Conservation (phyloP, 768 basidiomycete species). For the Crepidotus variabilis region DNA sequence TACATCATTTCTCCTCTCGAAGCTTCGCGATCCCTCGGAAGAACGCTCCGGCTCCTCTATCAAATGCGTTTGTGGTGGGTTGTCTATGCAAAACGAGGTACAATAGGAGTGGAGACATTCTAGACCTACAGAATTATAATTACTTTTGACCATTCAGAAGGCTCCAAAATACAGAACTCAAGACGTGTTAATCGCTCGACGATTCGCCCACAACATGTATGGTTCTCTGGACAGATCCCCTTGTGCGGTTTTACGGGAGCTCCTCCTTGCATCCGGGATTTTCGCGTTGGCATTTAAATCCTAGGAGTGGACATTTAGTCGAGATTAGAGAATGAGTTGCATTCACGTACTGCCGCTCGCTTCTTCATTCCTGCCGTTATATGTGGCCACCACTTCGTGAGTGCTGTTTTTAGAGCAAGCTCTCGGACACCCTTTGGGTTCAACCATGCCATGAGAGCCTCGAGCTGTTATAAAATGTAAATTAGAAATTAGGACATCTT, state of each 20-base stretch:
- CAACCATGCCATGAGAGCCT: conserved; percentile 83
- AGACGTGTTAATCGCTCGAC: conserved; percentile 54
- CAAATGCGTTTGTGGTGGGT: neutral
- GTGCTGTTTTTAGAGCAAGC: conserved; percentile 65
- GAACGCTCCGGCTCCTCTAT: neutral
- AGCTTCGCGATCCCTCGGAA: neutral
- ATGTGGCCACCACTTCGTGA: conserved; percentile 84
- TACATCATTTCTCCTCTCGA: neutral
- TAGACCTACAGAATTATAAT: conserved; percentile 4
- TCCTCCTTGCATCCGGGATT: conserved; percentile 77
- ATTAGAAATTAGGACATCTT: conserved; percentile 7
- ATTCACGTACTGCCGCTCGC: conserved; percentile 61
- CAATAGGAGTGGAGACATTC: neutral
- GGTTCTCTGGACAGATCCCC: conserved; percentile 73
- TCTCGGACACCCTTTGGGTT: conserved; percentile 92
- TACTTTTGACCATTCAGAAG: neutral
- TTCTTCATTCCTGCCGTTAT: conserved; percentile 76
- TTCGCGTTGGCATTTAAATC: conserved; percentile 68
- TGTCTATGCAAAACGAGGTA: neutral
- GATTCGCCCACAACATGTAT: conserved; percentile 88
- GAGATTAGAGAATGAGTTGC: conserved; percentile 4
- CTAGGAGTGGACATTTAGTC: conserved; percentile 31
- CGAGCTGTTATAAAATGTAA: conserved; percentile 48
- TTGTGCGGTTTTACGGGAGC: conserved; percentile 58
- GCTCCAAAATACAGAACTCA: conserved; percentile 14